A percentile compares a stretch with the other conserved stretches of the same genome.
Evolutionary conservation across 1,284 basidiomycete species (phyloP).

Genomic region (Irpex sp.): DNA sequence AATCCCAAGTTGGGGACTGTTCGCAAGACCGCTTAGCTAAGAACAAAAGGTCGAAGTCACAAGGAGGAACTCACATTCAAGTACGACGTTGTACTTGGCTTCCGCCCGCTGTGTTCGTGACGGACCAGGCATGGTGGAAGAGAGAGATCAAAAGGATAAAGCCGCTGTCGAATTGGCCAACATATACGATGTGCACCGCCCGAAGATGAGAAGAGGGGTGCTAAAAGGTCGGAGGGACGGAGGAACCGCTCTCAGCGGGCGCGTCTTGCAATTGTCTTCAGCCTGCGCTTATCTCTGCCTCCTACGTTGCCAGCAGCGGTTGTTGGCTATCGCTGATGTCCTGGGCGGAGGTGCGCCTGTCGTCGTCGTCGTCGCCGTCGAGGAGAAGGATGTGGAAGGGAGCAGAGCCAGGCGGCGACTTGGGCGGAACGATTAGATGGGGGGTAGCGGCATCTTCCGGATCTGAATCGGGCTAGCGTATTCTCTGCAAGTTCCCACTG

Average conservation of each 20-base stretch:
- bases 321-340: not conserved
- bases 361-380: no score
- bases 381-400: not conserved
- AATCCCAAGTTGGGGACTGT: slow-evolving; percentile 82
- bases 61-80: slow-evolving; percentile 54
- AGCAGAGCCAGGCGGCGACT: not conserved
- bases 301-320: not conserved
- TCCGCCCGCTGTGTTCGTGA: slow-evolving; percentile 40
- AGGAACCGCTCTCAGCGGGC: not conserved
- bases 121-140: slow-evolving; percentile 25
- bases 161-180: not conserved
- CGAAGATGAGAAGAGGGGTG: not conserved
- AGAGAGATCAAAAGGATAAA: slow-evolving; percentile 3
- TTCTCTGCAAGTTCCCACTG: no score
- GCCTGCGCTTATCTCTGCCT: not conserved
- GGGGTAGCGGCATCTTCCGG: not conserved
- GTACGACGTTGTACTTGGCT: slow-evolving; percentile 73
- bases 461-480: no score
- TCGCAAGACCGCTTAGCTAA: not conserved
- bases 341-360: no score
- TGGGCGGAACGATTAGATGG: not conserved
- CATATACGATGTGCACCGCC: slow-evolving; percentile 7
- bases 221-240: not conserved
- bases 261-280: not conserved
- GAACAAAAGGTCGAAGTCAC: not conserved